Evolutionary conservation across 1,139 yeast species (phyloP), one percentile per base, ranked within the genome.

Genomic region (Yamadazyma spencermartinsiae): DNA sequence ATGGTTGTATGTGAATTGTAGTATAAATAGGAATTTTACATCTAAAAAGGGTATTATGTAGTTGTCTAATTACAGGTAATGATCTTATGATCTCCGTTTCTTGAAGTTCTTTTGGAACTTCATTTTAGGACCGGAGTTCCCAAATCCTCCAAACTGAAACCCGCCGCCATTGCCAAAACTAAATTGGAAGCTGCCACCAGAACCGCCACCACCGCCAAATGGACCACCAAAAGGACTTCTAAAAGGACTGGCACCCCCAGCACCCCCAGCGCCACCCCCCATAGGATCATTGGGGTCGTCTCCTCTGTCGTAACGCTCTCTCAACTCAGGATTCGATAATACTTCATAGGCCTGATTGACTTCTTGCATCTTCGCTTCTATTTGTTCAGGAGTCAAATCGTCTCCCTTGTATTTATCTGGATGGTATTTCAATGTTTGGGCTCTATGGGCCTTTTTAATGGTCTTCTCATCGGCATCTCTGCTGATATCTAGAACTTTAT

Each of bases 281-380:
- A 34, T 33, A 11, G 62, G 71, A 52, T 74, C 82, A 49, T 76
- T 77, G 4, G 84, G 82, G 53, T 78, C 84, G 37, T 73, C 79
- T 7, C 88, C 87, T 26, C 68, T 50, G 58, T 89, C 96, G 54
- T 85, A 87, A 37, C 83, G 71, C 41, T 69, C 77, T 41, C 82
- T 75, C 43, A 76, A 66, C 36, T 82, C 86, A 2, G 76, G 75
- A 49, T 85, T 79, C 8, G 90, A 77, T 34, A 92, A 68, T 3
- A 85, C 82, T 55, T 90, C 98, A 58, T 92, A 90, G 0, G 98
- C 98, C 56, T 85, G 88, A 60, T 92, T 92, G 47, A 92, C 86
- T 37, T 84, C 90, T 41, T 95, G 89, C 94, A 92, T 92, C 53
- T 86, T 87, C 33, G 69, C 68, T 59, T 88, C 95, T 29, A 85